phyloP scores from a whole-genome alignment of 192 early-diverging fungal genomes.

The Umbelopsis isabellina region DNA sequence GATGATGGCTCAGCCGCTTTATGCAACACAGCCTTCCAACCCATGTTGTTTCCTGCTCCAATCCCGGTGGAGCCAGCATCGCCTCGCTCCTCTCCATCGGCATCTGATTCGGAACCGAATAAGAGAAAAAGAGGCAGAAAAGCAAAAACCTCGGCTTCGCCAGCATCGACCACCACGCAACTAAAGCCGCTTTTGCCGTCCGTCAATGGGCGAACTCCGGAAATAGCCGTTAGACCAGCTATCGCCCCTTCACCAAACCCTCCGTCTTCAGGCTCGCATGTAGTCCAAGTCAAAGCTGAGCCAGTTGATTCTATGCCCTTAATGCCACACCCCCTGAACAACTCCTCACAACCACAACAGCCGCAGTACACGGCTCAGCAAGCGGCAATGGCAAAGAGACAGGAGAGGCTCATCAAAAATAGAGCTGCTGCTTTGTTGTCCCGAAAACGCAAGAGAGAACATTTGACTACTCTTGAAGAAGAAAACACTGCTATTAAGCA shows the following conservation, averaged over 20 bases:
- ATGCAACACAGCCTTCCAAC: not conserved
- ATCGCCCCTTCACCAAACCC: constrained; percentile 17
- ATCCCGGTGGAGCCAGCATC: not conserved
- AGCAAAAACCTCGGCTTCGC: not conserved
- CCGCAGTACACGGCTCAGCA: constrained; percentile 42
- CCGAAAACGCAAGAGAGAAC: constrained; percentile 90
- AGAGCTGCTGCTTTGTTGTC: constrained; percentile 85
- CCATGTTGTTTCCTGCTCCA: not conserved
- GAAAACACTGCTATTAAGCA: constrained; percentile 49
- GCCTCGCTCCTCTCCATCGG: constrained; percentile 22
- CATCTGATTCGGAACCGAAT: constrained; percentile 28
- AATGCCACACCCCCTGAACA: constrained; percentile 7
- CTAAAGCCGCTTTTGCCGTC: constrained; percentile 8
- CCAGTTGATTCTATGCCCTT: constrained; percentile 7
- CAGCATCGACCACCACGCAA: not conserved
- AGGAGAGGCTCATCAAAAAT: constrained; percentile 91
- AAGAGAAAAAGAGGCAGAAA: constrained; percentile 40
- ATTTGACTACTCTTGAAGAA: constrained; percentile 73
- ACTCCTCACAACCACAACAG: constrained; percentile 9
- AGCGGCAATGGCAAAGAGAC: constrained; percentile 69
- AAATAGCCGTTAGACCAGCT: constrained; percentile 4
- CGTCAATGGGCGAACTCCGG: constrained; percentile 17
- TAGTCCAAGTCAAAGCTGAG: constrained; percentile 1
- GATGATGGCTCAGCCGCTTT: not conserved
- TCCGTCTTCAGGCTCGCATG: constrained; percentile 4